phyloP scores from a whole-genome alignment of 768 basidiomycete genomes.

The Mycena latifolia region DNA sequence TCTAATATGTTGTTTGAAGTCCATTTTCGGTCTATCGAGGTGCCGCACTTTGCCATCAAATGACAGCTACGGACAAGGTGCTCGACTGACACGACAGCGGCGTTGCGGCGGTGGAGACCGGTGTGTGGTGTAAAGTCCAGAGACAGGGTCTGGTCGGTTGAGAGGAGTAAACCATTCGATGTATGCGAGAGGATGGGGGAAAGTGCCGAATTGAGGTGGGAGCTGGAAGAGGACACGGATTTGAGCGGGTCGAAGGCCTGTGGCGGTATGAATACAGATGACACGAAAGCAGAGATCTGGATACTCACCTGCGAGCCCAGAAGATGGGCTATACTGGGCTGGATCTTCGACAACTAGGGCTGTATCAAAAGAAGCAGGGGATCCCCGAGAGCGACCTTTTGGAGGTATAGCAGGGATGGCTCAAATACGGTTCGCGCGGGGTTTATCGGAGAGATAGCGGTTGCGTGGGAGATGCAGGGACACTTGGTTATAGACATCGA shows the following conservation, averaged over 20 bases:
- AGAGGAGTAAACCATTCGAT: neutral
- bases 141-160: neutral
- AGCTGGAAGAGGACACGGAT: slow-evolving; percentile 33
- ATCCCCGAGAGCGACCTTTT: slow-evolving; percentile 15
- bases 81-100: neutral
- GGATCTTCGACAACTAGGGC: slow-evolving; percentile 16
- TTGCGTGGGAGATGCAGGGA: neutral
- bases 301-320: neutral
- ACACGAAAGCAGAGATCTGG: no score
- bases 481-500: slow-evolving; percentile 12
- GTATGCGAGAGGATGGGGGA: neutral
- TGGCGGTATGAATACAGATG: neutral
- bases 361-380: slow-evolving; percentile 18
- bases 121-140: neutral
- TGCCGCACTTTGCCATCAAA: neutral
- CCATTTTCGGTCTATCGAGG: neutral
- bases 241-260: slow-evolving; percentile 40
- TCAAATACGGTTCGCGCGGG: slow-evolving; percentile 5
- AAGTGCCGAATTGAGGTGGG: slow-evolving; percentile 23
- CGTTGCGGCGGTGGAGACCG: neutral
- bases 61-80: neutral
- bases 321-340: neutral
- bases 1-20: slow-evolving; percentile 18
- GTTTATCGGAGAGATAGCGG: slow-evolving; percentile 5
- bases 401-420: slow-evolving; percentile 11